A percentile compares a stretch with the other conserved stretches of the same genome.
These are phyloP conservation scores for Tephrocybe sp. DNA, from an alignment of 768 basidiomycete species.

Conservation along the genomic window DNA sequence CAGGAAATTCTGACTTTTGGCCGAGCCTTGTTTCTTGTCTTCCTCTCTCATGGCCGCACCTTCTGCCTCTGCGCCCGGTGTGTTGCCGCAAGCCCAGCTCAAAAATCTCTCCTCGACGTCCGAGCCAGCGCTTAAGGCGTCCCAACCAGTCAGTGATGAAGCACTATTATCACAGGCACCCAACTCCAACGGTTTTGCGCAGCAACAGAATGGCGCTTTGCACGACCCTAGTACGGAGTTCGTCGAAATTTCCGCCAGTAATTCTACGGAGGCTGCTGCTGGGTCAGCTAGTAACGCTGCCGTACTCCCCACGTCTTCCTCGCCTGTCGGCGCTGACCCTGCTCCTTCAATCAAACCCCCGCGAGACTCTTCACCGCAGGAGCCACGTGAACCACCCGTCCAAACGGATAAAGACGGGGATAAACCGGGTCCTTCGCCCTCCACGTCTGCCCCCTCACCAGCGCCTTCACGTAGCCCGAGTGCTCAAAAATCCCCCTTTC, in stretches of 20 bases:
- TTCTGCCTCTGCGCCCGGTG: constrained; percentile 11
- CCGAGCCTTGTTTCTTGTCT: constrained; percentile 8
- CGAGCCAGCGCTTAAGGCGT: background rate
- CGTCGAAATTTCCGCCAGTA: background rate
- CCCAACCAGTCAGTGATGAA: constrained; percentile 12
- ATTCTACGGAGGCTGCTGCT: constrained; percentile 4
- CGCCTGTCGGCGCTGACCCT: constrained; percentile 6
- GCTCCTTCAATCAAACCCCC: constrained; percentile 5
- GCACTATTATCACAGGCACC: constrained; percentile 12
- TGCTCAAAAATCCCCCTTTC: constrained; percentile 11
- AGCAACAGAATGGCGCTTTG: constrained; percentile 2
- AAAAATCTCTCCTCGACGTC: constrained; percentile 12
- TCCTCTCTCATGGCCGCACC: constrained; percentile 14
- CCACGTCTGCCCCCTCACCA: constrained; percentile 13
- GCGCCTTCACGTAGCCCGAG: constrained; percentile 8
- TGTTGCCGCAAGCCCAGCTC: background rate
- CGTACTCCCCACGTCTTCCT: constrained; percentile 11
- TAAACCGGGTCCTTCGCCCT: constrained; percentile 13
- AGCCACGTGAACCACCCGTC: constrained; percentile 15
- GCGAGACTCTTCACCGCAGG: constrained; percentile 2
- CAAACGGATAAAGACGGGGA: constrained; percentile 21
- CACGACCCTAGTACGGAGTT: background rate
- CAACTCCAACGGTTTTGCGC: constrained; percentile 8
- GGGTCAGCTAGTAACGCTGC: constrained; percentile 8
- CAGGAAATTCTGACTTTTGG: constrained; percentile 12